These are phyloP conservation scores for Drechslerella coelobrocha DNA, from an alignment of 2,329 filamentous ascomycete genomes.

Conservation along the genomic window DNA sequence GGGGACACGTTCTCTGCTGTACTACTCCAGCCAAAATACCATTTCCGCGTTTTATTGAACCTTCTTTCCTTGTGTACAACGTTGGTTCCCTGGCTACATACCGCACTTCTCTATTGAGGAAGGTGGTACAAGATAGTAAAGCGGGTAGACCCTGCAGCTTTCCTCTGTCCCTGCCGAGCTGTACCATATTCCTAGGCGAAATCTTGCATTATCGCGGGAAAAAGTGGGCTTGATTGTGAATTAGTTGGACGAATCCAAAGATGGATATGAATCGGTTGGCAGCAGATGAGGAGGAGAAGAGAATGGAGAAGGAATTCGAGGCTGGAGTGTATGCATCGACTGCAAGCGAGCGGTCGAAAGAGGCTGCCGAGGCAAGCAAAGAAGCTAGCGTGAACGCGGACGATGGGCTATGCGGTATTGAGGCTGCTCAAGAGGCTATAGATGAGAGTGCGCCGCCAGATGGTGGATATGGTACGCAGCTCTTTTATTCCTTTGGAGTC, in stretches of 20 bases:
- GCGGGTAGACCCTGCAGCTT: neutral
- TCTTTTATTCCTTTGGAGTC: conserved; percentile 56
- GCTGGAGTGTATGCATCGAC: conserved; percentile 15
- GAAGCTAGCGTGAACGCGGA: conserved; percentile 22
- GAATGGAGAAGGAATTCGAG: conserved; percentile 22
- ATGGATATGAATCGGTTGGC: conserved; percentile 16
- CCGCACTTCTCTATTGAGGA: neutral
- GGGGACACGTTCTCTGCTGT: neutral
- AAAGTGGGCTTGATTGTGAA: too few relatives aligned
- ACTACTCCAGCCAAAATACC: neutral
- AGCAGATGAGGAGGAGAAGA: conserved; percentile 26
- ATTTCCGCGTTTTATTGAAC: neutral
- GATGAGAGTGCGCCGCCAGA: conserved; percentile 61
- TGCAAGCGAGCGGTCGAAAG: conserved; percentile 33
- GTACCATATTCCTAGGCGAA: too few relatives aligned
- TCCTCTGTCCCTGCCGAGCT: neutral
- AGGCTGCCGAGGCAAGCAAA: conserved; percentile 18
- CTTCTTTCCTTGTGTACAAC: neutral
- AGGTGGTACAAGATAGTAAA: neutral
- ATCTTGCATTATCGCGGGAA: too few relatives aligned
- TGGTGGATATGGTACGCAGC: conserved; percentile 67
- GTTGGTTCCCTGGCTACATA: neutral
- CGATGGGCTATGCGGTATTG: conserved; percentile 10
- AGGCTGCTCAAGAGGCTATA: conserved; percentile 23
- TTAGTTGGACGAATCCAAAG: conserved; percentile 27